Base-by-base conservation (phyloP, 768 basidiomycete genomes). In the Tricholoma bakamatsutake region DNA sequence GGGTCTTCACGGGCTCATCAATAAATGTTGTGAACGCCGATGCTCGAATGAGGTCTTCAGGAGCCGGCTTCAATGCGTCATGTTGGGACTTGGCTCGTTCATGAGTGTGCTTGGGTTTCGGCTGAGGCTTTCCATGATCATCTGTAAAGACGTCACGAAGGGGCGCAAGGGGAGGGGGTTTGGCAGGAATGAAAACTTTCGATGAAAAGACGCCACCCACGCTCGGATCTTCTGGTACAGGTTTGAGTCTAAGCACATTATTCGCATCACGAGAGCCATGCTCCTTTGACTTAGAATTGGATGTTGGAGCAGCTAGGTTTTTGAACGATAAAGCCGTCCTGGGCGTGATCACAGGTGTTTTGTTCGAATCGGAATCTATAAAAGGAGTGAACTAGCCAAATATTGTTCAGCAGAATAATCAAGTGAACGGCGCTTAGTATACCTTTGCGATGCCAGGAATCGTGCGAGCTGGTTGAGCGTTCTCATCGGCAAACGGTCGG, bases 401-500 rank as follows among this genome's bases (percentile, higher is more conserved):
- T 12, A 45, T 10, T 24, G 11, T 30, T 50, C 11, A 57, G 39
- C 42, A 21, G 47, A n/a, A 50, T 13, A 40, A 60, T 64, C 57
- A 61, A 42, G 21, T 27, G n/a, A 21, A 48, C 17, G 28, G 7
- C 5, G 17, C 27, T 33, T 3, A 15, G 43, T 40, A 10, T 57
- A 80, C 82, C 67, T 79, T 79, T 8, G 73, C 63, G 18, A 71
- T 72, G 70, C 55, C 51, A 42, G 64, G 62, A 4, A 54, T 59
- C 55, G 71, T 82, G 75, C 64, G 81, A 73, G 59, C 78, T 73
- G 68, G 62, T 47, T 69, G 68, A 1, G 70, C 68, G 59, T 82
- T 82, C 63, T 87, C 86, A 52, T 88, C 88, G 1, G 83, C 74
- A 61, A 84, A 89, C 7, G 89, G 87, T 56, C 79, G 80, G 69